Evolutionary conservation across 2,329 filamentous ascomycete species (phyloP).

Genomic region (Aspergillus carbonarius): DNA sequence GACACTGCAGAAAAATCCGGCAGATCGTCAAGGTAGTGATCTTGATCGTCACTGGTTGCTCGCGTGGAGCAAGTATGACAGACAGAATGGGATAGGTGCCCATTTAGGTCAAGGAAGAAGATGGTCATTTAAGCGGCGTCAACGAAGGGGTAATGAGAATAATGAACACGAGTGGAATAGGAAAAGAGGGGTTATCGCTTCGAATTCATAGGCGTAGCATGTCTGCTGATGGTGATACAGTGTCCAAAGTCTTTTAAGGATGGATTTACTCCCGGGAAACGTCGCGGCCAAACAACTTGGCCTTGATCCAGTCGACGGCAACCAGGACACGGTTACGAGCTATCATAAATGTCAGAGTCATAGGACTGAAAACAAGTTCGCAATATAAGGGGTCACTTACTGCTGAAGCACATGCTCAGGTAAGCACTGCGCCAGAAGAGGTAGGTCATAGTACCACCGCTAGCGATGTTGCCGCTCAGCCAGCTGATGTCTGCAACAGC

Average conservation of each 20-base stretch:
- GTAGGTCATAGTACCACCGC: constrained; percentile 90
- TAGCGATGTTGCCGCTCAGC: constrained; percentile 95
- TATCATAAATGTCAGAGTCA: constrained; percentile 39
- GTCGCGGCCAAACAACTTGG: constrained; percentile 93
- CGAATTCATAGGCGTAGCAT: constrained; percentile 18
- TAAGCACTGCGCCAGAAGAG: constrained; percentile 98
- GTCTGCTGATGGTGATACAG: constrained; percentile 17
- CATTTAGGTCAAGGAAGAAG: constrained; percentile 11
- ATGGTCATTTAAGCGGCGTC: constrained; percentile 19
- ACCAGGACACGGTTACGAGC: constrained; percentile 94
- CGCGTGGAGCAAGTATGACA: neutral
- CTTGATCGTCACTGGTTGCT: constrained; percentile 1
- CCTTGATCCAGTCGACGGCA: constrained; percentile 92
- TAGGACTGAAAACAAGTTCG: neutral
- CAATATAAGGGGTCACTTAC: constrained; percentile 58
- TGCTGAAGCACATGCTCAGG: constrained; percentile 99
- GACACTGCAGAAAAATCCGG: neutral
- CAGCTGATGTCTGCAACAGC: constrained; percentile 96
- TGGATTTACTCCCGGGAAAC: constrained; percentile 56
- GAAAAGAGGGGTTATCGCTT: constrained; percentile 14
- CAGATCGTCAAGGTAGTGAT: neutral
- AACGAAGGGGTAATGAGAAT: constrained; percentile 3
- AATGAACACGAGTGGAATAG: constrained; percentile 1
- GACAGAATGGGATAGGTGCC: neutral
- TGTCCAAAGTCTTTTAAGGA: constrained; percentile 6